phyloP scores from a whole-genome alignment of 352 stramenopile species.

The Globisporangium rhizosaccharum region DNA sequence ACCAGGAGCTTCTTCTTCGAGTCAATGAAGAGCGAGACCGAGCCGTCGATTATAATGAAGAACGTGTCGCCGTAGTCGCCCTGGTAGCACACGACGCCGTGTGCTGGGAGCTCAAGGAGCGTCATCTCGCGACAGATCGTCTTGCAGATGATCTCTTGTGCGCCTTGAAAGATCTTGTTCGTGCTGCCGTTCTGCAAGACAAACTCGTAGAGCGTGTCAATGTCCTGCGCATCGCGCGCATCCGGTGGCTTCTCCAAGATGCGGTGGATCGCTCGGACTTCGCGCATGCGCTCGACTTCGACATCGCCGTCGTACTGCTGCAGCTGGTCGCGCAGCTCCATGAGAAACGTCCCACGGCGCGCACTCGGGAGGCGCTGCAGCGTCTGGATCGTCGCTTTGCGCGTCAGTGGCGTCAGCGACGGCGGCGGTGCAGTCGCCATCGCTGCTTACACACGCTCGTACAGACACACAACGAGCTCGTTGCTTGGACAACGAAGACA shows the following conservation, averaged over 20 bases:
- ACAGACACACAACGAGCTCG: neutral
- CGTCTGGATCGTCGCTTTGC: constrained; percentile 15
- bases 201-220: constrained; percentile 76
- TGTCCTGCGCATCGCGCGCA: constrained; percentile 39
- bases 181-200: constrained; percentile 78
- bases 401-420: constrained; percentile 3
- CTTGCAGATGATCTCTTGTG: constrained; percentile 85
- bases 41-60: constrained; percentile 70
- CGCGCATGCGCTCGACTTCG: constrained; percentile 35
- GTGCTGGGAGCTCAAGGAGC: constrained; percentile 51
- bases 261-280: constrained; percentile 48
- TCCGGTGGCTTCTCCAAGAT: constrained; percentile 46
- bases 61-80: constrained; percentile 82
- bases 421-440: neutral
- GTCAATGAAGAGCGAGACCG: constrained; percentile 74
- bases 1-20: constrained; percentile 34
- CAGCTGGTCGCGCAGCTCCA: constrained; percentile 59
- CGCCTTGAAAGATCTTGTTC: constrained; percentile 75
- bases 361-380: constrained; percentile 29
- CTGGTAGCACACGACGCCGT: constrained; percentile 74
- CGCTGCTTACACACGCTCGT: neutral
- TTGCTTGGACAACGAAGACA: neutral
- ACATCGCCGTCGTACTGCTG: constrained; percentile 35
- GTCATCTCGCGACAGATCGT: constrained; percentile 87
- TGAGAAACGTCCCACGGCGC: constrained; percentile 38